phyloP scores from a whole-genome alignment of 331 rosid genomes.

The Telfairia occidentalis region DNA sequence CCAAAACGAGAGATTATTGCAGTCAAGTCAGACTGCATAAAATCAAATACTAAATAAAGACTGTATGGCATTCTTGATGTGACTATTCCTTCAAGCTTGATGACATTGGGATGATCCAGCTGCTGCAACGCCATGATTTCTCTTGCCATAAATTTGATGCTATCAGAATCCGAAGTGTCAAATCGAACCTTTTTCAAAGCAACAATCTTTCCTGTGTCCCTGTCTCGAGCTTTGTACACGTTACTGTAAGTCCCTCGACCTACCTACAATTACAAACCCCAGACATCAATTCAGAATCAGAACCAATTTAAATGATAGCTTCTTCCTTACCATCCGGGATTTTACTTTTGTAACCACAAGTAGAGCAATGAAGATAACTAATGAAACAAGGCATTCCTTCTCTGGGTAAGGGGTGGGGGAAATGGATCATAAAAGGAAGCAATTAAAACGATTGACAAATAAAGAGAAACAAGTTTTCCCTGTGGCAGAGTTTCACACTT shows the following conservation, averaged over 20 bases:
- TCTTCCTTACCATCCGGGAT: not conserved
- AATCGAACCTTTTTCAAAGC: constrained; percentile 83
- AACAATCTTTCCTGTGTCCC: constrained; percentile 47
- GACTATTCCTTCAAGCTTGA: constrained; percentile 72
- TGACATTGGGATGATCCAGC: constrained; percentile 72
- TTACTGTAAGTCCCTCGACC: constrained; percentile 90
- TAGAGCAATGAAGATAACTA: not conserved
- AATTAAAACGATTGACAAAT: not conserved
- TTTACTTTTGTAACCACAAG: not conserved
- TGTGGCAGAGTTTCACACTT: not conserved
- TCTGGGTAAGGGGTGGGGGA: not conserved
- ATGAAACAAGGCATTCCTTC: not conserved
- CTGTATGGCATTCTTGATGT: constrained; percentile 89
- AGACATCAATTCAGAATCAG: not conserved
- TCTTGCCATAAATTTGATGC: constrained; percentile 82
- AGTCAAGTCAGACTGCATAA: constrained; percentile 47
- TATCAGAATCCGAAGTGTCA: constrained; percentile 67
- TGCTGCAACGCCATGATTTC: constrained; percentile 53
- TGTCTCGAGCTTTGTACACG: constrained; percentile 73
- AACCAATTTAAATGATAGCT: not conserved
- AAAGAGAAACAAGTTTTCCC: not conserved
- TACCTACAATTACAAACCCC: constrained; percentile 38
- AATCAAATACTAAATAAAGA: constrained; percentile 59
- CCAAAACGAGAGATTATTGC: constrained; percentile 44
- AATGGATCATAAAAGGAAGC: not conserved